Base-by-base conservation (phyloP, 2,329 filamentous ascomycete genomes). In the Ophiostoma angusticollis region DNA sequence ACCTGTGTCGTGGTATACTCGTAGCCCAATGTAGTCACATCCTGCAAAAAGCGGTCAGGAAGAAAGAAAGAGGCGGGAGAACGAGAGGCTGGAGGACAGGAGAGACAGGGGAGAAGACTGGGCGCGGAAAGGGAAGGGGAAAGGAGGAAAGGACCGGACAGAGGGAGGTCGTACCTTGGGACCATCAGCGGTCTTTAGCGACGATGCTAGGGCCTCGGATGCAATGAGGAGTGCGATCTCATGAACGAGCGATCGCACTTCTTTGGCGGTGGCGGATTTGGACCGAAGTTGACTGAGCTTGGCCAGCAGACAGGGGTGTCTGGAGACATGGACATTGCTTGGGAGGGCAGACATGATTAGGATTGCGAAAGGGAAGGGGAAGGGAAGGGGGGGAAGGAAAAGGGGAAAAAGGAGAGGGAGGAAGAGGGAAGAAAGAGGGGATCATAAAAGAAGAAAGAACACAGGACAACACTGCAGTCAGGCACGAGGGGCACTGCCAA, bases 211-310 rank as follows among this genome's bases (percentile, higher is more conserved):
- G 11, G 89, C 86, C 59, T 95, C 87, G 46, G 78, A 82, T 32
- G 77, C 83, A 16, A 96, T 63, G 44, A 96, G 82, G 28, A 84
- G 68, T 7, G 84, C 66, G 46, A 96, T 93, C 47, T 96, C 87
- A 56, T 94, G 78, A 45, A 95, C 74, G 35, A 96, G 68, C 7
- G 71, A 62, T 60, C 87, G 86, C 49, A 84, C 86, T 40, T 94
- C 84, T 43, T 78, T 72, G 4, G 84, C 69, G 43, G 68, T 73
- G 36, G 83, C 76, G 30, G 65, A 68, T 41, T 74, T 68, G 29
- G 84, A 91, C 44, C 89, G 80, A 33, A 96, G 74, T 63, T 91
- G 84, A 50, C 83, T 87, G 52, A 96, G 76, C 68, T 96, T 96
- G 50, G 82, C 84, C 51, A 72, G 69, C 30, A 95, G 70, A 60